Conservation (phyloP, 2,329 filamentous ascomycete species). For the Trichoderma aggressivum region DNA sequence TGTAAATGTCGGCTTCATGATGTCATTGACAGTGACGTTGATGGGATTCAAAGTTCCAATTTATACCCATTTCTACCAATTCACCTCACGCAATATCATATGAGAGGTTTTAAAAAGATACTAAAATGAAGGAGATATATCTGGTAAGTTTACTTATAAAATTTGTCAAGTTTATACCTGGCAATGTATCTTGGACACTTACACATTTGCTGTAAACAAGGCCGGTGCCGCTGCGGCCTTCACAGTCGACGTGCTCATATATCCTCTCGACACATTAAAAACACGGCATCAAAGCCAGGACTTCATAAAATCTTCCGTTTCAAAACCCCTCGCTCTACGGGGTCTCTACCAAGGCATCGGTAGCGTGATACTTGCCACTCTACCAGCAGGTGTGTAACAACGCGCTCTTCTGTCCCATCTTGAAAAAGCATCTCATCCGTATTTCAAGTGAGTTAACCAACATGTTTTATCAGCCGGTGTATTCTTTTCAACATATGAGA, state of each 20-base stretch:
- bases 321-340: slow-evolving; percentile 54
- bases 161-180: accelerated
- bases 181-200: background rate
- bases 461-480: slow-evolving; percentile 60
- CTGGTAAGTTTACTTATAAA: slow-evolving; percentile 23
- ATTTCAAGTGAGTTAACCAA: background rate
- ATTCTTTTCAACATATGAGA: slow-evolving; percentile 90
- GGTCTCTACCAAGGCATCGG: slow-evolving; percentile 86
- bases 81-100: background rate
- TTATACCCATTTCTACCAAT: background rate
- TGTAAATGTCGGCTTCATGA: background rate
- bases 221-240: slow-evolving; percentile 84
- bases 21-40: background rate
- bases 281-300: slow-evolving; percentile 78
- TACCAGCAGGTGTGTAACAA: slow-evolving; percentile 67
- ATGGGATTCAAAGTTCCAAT: background rate
- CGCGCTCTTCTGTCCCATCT: too few relatives aligned
- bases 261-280: slow-evolving; percentile 86
- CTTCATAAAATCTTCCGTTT: slow-evolving; percentile 59
- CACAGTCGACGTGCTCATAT: slow-evolving; percentile 79
- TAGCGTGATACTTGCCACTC: slow-evolving; percentile 77
- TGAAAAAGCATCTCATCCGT: too few relatives aligned
- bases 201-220: slow-evolving; percentile 40
- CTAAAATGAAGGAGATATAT: slow-evolving; percentile 30
- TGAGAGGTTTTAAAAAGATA: background rate